Conservation (phyloP, 805 yeast genomes). For the Sugiyamaella smithiae region DNA sequence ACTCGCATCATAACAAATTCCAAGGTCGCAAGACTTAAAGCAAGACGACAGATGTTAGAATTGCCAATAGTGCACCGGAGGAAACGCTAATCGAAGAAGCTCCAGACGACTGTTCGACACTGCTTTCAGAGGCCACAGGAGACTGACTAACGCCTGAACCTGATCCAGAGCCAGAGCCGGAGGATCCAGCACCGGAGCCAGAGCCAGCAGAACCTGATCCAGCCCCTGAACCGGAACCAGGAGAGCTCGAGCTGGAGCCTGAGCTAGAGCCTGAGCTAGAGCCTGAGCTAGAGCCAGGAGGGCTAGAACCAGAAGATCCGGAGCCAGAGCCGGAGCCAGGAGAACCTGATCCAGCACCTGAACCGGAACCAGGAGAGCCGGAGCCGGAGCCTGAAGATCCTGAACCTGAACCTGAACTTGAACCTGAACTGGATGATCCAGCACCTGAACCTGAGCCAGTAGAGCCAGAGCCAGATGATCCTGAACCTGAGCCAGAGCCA, state of each 20-base stretch:
- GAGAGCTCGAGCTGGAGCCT: slow-evolving; percentile 1
- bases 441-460: slow-evolving; percentile 1
- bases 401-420: not conserved
- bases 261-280: slow-evolving; percentile 2
- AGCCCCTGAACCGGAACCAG: not conserved
- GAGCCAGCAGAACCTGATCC: not conserved
- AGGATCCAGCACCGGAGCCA: slow-evolving; percentile 6
- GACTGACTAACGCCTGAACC: slow-evolving; percentile 1
- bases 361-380: not conserved
- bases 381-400: slow-evolving; percentile 1
- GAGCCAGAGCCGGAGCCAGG: slow-evolving; percentile 8
- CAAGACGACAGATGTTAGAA: too few species aligned
- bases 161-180: slow-evolving; percentile 6
- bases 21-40: too few species aligned
- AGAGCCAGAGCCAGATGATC: not conserved
- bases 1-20: too few species aligned
- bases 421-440: not conserved
- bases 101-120: too few species aligned
- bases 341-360: not conserved
- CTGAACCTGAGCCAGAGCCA: slow-evolving; percentile 1
- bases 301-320: not conserved
- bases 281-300: slow-evolving; percentile 1
- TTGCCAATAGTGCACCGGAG: too few species aligned
- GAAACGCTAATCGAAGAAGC: too few species aligned
- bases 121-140: too few species aligned